Conservation (phyloP, 805 yeast species). For the Saturnispora gosingensis region DNA sequence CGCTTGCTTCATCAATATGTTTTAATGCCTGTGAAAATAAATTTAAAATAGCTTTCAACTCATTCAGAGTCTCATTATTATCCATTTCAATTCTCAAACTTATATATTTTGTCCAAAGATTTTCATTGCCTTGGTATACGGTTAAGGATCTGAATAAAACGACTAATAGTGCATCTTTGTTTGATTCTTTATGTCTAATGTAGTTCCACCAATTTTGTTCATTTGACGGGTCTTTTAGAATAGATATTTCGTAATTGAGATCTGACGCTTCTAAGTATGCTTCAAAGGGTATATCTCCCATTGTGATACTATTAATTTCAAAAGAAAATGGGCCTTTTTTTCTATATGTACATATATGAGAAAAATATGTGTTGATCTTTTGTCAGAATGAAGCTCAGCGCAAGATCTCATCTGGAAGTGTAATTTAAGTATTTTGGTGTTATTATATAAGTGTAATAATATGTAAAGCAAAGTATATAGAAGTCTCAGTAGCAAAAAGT, state of each 20-base stretch:
- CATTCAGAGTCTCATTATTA: not conserved
- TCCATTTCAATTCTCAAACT: not conserved
- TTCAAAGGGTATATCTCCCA: constrained; percentile 31
- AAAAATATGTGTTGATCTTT: not conserved
- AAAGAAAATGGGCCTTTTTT: not conserved
- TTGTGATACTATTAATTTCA: not conserved
- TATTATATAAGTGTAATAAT: too few species aligned
- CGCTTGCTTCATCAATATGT: not conserved
- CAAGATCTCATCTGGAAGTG: too few species aligned
- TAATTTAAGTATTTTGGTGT: not conserved
- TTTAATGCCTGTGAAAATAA: not conserved
- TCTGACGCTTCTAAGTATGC: constrained; percentile 11
- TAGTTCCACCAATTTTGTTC: constrained; percentile 40
- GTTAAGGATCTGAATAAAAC: not conserved
- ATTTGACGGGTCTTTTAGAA: constrained; percentile 25
- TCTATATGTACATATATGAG: not conserved
- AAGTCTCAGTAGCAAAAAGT: not conserved
- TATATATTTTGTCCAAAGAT: constrained; percentile 1
- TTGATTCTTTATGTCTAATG: constrained; percentile 26
- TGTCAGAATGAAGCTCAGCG: not conserved
- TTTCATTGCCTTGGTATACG: not conserved
- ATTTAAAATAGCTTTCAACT: constrained; percentile 1
- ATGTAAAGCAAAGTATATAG: not conserved
- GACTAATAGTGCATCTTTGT: constrained; percentile 15
- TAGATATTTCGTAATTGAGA: constrained; percentile 1